Evolutionary conservation across 768 basidiomycete genomes (phyloP), one percentile per base, ranked within the genome.

Genomic region (Melanogaster broomeanus): DNA sequence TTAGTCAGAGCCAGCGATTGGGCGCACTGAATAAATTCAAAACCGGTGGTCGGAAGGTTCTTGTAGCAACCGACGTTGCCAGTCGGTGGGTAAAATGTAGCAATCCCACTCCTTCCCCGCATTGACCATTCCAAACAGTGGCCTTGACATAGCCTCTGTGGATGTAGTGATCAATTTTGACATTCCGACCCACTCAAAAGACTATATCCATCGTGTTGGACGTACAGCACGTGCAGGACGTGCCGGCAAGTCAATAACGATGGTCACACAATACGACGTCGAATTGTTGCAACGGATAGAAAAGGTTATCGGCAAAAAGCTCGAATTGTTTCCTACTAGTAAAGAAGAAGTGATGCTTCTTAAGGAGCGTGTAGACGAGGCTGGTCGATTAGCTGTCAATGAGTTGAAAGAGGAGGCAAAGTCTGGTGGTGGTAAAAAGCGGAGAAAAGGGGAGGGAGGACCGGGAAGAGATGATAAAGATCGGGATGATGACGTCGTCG

Each of bases 141-240:
- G 96, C 63, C 77, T 99, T 39, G 96, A 99, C 71, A 94, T 99
- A 52, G 94, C 95, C 11, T 83, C 88, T 24, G 97, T 99, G 34
- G 97, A 99, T 64, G 76, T 95, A 31, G 95, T 99, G 51, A 91
- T 99, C 71, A 99, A 99, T 72, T 99, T 92, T 68, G 95, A 97
- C 69, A 88, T 98, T 56, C 97, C 97, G 2, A 92, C 92, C 1
- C 92, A 98, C 67, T 98, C 95, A 15, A 98, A 99, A 75, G 97
- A 98, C 69, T 99, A 99, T 71, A 97, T 99, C 44, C 97, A 99
- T 67, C 85, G 97, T 39, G 97, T 99, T 10, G 97, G 97, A 34
- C 84, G 97, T 50, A 99, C 97, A 28, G 97, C 97, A 6, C 88
- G 97, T 64, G 97, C 97, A 3, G 97, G 97, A n/a, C 84, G 97